These are phyloP conservation scores for Plantago ovata DNA, from an alignment of 257 asterid species.

Conservation along the genomic window DNA sequence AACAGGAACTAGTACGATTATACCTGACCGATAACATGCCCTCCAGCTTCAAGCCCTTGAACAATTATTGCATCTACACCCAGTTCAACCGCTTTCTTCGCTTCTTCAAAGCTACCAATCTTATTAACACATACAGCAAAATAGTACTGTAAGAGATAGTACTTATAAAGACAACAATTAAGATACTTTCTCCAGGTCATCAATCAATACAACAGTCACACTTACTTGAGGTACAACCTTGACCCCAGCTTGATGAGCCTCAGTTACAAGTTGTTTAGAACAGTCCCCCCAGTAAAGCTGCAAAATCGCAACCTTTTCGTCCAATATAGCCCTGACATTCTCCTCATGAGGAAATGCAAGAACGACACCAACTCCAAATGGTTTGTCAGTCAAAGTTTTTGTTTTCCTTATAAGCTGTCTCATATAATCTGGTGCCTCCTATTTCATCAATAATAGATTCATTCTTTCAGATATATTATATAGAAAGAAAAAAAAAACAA, in stretches of 20 bases:
- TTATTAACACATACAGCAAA: slow-evolving; percentile 4
- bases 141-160: too few relatives aligned
- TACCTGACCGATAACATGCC: slow-evolving; percentile 91
- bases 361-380: slow-evolving; percentile 81
- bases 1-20: background rate
- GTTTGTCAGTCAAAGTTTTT: slow-evolving; percentile 67
- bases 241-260: slow-evolving; percentile 80
- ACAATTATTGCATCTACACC: slow-evolving; percentile 88
- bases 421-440: slow-evolving; percentile 76
- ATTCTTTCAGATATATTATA: too few relatives aligned
- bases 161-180: too few relatives aligned
- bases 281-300: slow-evolving; percentile 89
- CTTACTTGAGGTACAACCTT: slow-evolving; percentile 84
- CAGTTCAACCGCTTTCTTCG: slow-evolving; percentile 53
- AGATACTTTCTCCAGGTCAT: too few relatives aligned
- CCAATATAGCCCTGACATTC: slow-evolving; percentile 70
- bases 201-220: too few relatives aligned
- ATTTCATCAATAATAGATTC: too few relatives aligned
- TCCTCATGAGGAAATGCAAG: slow-evolving; percentile 88
- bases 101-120: slow-evolving; percentile 87
- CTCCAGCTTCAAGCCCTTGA: slow-evolving; percentile 93
- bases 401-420: slow-evolving; percentile 73
- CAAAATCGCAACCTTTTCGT: slow-evolving; percentile 78
- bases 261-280: slow-evolving; percentile 49
- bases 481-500: background rate